Percentiles rank a stretch among this genome's conserved stretches.
Conservation (phyloP, 1,284 basidiomycete genomes). For the Hypsizygus ulmarius region DNA sequence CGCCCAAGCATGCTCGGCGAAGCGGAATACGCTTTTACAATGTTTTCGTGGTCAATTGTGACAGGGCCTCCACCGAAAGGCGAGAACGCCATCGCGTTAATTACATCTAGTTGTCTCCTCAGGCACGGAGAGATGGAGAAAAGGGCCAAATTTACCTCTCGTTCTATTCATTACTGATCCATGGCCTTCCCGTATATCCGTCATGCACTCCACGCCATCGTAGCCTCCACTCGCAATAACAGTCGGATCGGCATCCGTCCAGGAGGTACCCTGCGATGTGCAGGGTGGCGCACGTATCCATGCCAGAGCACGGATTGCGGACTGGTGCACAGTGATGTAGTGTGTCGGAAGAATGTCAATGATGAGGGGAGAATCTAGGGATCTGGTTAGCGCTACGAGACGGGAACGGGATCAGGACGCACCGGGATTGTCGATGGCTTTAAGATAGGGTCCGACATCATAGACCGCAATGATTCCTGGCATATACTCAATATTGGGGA, state of each 20-base stretch:
- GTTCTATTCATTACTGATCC: conserved; percentile 71
- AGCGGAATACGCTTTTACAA: conserved; percentile 68
- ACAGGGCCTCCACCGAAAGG: conserved; percentile 63
- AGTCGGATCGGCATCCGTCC: conserved; percentile 57
- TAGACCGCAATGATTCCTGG: conserved; percentile 76
- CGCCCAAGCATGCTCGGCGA: conserved; percentile 71
- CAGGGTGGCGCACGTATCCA: conserved; percentile 71
- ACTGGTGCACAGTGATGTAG: conserved; percentile 71
- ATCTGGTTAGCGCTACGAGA: background rate
- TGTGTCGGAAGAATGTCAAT: conserved; percentile 62
- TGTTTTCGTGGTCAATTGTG: conserved; percentile 76
- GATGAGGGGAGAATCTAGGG: conserved; percentile 23
- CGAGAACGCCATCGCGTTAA: conserved; percentile 64
- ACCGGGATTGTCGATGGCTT: conserved; percentile 29
- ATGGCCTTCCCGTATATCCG: conserved; percentile 68
- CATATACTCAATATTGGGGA: background rate
- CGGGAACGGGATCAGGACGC: conserved; percentile 4
- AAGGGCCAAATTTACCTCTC: conserved; percentile 44
- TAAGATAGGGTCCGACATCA: conserved; percentile 58
- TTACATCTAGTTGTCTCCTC: conserved; percentile 51
- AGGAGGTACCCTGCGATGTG: conserved; percentile 43
- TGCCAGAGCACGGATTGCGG: conserved; percentile 69
- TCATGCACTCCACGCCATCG: conserved; percentile 72
- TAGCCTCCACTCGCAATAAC: conserved; percentile 74
- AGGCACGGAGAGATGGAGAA: background rate